Evolutionary conservation across 176 grass and related monocot genomes (phyloP).

Genomic region (Leersia perrieri): DNA sequence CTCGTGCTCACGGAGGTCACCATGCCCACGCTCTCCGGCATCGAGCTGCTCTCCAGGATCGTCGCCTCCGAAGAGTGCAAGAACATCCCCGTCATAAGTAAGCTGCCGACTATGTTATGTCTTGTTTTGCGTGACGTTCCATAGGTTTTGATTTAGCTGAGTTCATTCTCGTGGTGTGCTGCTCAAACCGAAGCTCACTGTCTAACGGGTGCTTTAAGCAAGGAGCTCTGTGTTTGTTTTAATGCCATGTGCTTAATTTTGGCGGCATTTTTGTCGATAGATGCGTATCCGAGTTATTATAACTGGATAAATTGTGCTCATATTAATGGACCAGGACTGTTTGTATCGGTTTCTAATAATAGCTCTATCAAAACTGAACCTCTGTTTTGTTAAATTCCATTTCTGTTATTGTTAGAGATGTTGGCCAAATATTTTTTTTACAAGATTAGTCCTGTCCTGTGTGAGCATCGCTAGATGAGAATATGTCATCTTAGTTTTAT

Average conservation of each 20-base stretch:
- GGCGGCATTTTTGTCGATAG: background rate
- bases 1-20: conserved; percentile 90
- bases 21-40: conserved; percentile 91
- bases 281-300: background rate
- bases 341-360: background rate
- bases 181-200: background rate
- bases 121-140: no score
- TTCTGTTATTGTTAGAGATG: background rate
- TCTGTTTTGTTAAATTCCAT: conserved; percentile 1
- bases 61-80: conserved; percentile 74
- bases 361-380: background rate
- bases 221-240: background rate
- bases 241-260: background rate
- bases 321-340: background rate
- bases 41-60: conserved; percentile 79
- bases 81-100: conserved; percentile 96
- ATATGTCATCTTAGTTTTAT: background rate
- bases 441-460: background rate
- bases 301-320: background rate
- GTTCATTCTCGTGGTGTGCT: background rate
- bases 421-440: background rate
- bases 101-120: background rate
- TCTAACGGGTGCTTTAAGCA: background rate
- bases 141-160: background rate
- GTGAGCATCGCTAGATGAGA: background rate